Evolutionary conservation across 2,329 filamentous ascomycete species (phyloP).

Genomic region (Exophiala sideris): DNA sequence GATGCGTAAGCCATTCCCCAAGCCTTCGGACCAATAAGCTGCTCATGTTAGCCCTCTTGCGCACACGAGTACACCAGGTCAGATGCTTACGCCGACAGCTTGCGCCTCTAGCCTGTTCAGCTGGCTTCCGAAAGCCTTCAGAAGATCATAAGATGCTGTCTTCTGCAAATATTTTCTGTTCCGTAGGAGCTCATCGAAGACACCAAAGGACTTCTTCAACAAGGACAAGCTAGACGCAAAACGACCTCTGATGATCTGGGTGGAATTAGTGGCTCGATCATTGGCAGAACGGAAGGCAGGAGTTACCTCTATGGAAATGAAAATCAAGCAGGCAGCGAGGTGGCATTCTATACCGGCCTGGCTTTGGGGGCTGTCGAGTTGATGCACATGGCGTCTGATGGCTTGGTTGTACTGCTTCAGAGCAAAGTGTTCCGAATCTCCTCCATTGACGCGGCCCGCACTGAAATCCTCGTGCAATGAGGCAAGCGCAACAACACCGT

Average conservation of each 20-base stretch:
- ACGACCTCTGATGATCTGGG: slow-evolving; percentile 28
- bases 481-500: slow-evolving; percentile 29
- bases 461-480: slow-evolving; percentile 24
- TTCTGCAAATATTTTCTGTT: not conserved
- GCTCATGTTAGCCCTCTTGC: too few relatives aligned
- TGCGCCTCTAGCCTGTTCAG: slow-evolving; percentile 5
- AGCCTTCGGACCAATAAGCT: too few relatives aligned
- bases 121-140: slow-evolving; percentile 11
- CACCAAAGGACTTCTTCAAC: slow-evolving; percentile 26
- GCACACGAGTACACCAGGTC: too few relatives aligned
- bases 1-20: too few relatives aligned
- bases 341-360: not conserved
- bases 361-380: not conserved
- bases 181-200: slow-evolving; percentile 21
- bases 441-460: not conserved
- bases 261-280: not conserved
- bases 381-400: slow-evolving; percentile 2
- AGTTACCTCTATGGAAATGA: slow-evolving; percentile 27
- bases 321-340: slow-evolving; percentile 22
- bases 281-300: not conserved
- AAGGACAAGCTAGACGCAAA: slow-evolving; percentile 27
- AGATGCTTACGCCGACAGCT: not conserved
- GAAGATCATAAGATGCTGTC: slow-evolving; percentile 13
- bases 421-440: not conserved
- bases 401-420: slow-evolving; percentile 10